phyloP scores from a whole-genome alignment of 345 rosid species.

The Sapria himalayana region DNA sequence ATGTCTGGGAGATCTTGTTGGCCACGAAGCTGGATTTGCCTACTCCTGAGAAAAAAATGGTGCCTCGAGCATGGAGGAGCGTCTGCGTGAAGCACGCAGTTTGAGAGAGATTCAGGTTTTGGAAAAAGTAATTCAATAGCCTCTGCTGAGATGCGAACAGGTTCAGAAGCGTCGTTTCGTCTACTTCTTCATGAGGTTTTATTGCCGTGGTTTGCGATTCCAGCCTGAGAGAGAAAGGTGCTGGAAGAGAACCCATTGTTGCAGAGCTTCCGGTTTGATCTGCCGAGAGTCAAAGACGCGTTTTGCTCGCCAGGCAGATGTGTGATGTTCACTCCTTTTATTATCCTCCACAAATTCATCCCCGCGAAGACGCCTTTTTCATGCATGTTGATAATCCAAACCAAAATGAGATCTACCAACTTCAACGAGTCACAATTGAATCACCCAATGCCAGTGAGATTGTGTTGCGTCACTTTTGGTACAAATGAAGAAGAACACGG shows the following conservation, averaged over 20 bases:
- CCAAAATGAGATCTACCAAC: too few relatives aligned
- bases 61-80: conserved; percentile 42
- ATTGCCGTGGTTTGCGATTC: conserved; percentile 6
- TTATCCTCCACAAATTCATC: too few relatives aligned
- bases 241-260: conserved; percentile 30
- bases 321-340: too few relatives aligned
- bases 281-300: not conserved
- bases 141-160: conserved; percentile 87
- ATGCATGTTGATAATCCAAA: too few relatives aligned
- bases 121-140: conserved; percentile 83
- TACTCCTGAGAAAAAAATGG: conserved; percentile 81
- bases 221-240: conserved; percentile 6
- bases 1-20: conserved; percentile 76
- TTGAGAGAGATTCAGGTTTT: conserved; percentile 50
- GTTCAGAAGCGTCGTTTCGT: conserved; percentile 29
- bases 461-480: too few relatives aligned
- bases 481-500: too few relatives aligned
- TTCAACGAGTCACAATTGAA: too few relatives aligned
- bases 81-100: conserved; percentile 47
- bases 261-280: not conserved
- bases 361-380: too few relatives aligned
- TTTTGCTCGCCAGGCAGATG: not conserved
- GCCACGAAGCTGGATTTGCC: conserved; percentile 95
- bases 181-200: conserved; percentile 11
- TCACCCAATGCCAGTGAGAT: too few relatives aligned